These are phyloP conservation scores for Digitaria exilis DNA, from an alignment of 202 grass and related monocot genomes.

Conservation along the genomic window DNA sequence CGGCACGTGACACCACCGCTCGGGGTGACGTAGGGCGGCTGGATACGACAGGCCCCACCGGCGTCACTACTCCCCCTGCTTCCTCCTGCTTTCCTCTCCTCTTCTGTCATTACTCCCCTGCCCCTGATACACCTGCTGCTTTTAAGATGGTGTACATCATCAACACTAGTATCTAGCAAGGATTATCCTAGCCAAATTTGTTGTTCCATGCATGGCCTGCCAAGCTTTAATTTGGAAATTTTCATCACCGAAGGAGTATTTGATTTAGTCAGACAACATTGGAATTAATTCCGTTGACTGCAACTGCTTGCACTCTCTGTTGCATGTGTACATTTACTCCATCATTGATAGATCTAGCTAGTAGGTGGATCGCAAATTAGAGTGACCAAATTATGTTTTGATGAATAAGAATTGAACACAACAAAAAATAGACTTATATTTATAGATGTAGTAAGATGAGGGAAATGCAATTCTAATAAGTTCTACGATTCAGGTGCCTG, in stretches of 20 bases:
- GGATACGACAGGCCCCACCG: background rate
- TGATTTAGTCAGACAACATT: background rate
- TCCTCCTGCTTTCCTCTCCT: background rate
- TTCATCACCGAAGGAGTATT: background rate
- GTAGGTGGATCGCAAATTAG: background rate
- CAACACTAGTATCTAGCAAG: background rate
- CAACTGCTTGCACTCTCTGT: background rate
- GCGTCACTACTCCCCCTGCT: constrained; percentile 24
- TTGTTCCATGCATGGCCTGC: background rate
- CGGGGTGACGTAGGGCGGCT: constrained; percentile 74
- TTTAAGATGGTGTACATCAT: background rate
- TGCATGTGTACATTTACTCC: too few species aligned
- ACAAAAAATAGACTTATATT: background rate
- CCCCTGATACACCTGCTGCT: background rate
- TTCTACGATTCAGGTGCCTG: background rate
- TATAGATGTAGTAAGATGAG: too few species aligned
- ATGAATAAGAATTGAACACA: background rate
- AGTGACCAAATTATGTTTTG: background rate
- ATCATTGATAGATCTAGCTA: background rate
- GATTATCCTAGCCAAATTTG: background rate
- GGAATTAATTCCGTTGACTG: background rate
- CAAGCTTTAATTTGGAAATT: background rate
- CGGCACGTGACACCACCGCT: constrained; percentile 38
- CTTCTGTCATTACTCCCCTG: background rate
- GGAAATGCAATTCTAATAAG: background rate